These are phyloP conservation scores for Trypanosoma boissoni DNA, from an alignment of 208 protist species.

Conservation along the genomic window DNA sequence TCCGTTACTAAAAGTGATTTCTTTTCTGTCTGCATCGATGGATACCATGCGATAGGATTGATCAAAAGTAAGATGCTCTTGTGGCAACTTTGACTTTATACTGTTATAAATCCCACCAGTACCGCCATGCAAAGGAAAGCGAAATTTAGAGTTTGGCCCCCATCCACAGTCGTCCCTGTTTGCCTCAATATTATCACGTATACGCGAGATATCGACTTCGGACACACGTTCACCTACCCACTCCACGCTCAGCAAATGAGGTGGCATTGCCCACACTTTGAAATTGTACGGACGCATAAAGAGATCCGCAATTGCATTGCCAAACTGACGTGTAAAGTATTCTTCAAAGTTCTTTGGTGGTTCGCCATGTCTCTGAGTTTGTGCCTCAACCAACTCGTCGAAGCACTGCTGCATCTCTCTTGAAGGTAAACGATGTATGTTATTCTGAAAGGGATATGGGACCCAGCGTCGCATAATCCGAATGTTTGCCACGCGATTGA, in stretches of 20 bases:
- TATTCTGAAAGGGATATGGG: slow-evolving; percentile 79
- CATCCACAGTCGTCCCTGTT: slow-evolving; percentile 60
- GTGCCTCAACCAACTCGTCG: slow-evolving; percentile 38
- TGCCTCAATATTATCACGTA: slow-evolving; percentile 46
- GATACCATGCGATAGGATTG: slow-evolving; percentile 25
- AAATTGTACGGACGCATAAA: slow-evolving; percentile 86
- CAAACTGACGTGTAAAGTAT: slow-evolving; percentile 58
- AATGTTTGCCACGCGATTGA: slow-evolving; percentile 62
- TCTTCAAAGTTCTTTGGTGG: slow-evolving; percentile 50
- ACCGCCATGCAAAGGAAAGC: slow-evolving; percentile 60
- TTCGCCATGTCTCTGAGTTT: slow-evolving; percentile 22
- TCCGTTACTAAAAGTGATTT: slow-evolving; percentile 35
- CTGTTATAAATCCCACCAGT: slow-evolving; percentile 64
- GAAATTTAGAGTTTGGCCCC: slow-evolving; percentile 80
- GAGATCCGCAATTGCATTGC: slow-evolving; percentile 47
- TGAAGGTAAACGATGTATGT: slow-evolving; percentile 67
- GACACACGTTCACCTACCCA: slow-evolving; percentile 82
- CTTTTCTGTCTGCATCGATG: slow-evolving; percentile 35
- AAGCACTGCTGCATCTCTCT: slow-evolving; percentile 40
- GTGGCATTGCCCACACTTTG: slow-evolving; percentile 79
- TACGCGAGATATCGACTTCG: slow-evolving; percentile 50
- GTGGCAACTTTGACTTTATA: slow-evolving; percentile 39
- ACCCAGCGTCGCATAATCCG: slow-evolving; percentile 50
- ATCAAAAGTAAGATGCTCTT: slow-evolving; percentile 30
- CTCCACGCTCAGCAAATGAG: slow-evolving; percentile 51